phyloP scores from a whole-genome alignment of 345 rosid genomes.

The Aegle marmelos region DNA sequence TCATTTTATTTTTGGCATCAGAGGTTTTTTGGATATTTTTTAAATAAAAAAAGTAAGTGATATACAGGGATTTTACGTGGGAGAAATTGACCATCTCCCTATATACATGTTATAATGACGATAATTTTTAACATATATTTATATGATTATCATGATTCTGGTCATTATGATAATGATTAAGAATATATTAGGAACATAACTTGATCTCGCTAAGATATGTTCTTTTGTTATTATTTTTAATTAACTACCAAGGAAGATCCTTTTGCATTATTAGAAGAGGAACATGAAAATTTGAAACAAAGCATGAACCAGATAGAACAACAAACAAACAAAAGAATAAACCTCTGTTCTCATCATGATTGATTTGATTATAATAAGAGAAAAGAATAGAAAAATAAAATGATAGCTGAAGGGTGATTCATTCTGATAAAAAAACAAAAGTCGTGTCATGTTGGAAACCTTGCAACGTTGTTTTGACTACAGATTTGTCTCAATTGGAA shows the following conservation, averaged over 20 bases:
- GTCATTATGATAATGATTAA: too few species aligned
- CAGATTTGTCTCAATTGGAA: background rate
- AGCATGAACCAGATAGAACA: background rate
- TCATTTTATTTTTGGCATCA: too few species aligned
- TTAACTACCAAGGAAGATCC: background rate
- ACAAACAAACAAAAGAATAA: background rate
- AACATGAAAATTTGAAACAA: background rate
- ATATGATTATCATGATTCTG: too few species aligned
- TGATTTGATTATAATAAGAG: too few species aligned
- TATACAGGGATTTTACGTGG: too few species aligned
- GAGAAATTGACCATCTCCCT: too few species aligned
- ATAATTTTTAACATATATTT: too few species aligned
- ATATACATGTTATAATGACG: too few species aligned
- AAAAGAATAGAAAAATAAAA: background rate
- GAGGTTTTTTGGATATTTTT: too few species aligned
- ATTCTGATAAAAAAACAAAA: background rate
- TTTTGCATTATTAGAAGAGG: background rate
- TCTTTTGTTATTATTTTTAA: too few species aligned
- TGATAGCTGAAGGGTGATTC: background rate
- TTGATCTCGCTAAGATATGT: too few species aligned
- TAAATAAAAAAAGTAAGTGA: rapidly evolving
- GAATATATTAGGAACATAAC: too few species aligned
- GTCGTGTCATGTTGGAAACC: background rate
- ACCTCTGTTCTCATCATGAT: background rate
- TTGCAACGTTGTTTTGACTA: background rate